Evolutionary conservation across 2,329 filamentous ascomycete species (phyloP).

Genomic region (Lecanicillium sp.): DNA sequence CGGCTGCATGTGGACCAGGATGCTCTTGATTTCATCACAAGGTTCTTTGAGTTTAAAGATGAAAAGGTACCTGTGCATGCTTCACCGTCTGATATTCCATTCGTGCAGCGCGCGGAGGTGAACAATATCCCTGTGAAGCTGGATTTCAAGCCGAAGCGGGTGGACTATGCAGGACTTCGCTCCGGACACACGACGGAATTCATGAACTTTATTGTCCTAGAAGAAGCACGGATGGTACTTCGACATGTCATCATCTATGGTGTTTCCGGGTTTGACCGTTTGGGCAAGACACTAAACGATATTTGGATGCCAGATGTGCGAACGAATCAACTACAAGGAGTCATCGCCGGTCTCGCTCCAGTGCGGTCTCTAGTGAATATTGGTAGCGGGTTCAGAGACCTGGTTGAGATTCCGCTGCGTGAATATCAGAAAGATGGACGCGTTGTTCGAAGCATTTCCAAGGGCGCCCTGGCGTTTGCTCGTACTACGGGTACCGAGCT

Average conservation of each 20-base stretch:
- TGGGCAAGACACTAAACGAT: conserved; percentile 86
- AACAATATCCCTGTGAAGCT: conserved; percentile 73
- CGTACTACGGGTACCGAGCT: conserved; percentile 90
- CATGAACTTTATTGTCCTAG: conserved; percentile 95
- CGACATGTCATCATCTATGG: conserved; percentile 90
- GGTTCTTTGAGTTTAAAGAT: conserved; percentile 98
- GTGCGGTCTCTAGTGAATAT: conserved; percentile 90
- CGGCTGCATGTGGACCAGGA: conserved; percentile 95
- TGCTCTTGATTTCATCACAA: conserved; percentile 89
- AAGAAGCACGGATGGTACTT: conserved; percentile 78
- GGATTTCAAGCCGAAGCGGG: conserved; percentile 97
- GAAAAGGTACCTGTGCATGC: conserved; percentile 48
- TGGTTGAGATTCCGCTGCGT: conserved; percentile 80
- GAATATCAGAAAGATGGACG: conserved; percentile 94
- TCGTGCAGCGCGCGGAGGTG: conserved; percentile 83
- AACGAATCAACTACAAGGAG: conserved; percentile 76
- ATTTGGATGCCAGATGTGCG: conserved; percentile 96
- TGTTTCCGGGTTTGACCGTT: conserved; percentile 78
- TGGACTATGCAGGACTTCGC: conserved; percentile 86
- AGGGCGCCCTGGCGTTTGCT: conserved; percentile 82
- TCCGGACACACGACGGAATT: conserved; percentile 95
- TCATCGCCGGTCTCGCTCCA: conserved; percentile 81
- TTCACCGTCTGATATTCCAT: conserved; percentile 65
- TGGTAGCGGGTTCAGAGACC: conserved; percentile 74
- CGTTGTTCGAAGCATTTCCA: conserved; percentile 83